Percentiles rank a stretch among this genome's conserved stretches.
Conservation (phyloP, 768 basidiomycete genomes). For the Crepidotus variabilis region DNA sequence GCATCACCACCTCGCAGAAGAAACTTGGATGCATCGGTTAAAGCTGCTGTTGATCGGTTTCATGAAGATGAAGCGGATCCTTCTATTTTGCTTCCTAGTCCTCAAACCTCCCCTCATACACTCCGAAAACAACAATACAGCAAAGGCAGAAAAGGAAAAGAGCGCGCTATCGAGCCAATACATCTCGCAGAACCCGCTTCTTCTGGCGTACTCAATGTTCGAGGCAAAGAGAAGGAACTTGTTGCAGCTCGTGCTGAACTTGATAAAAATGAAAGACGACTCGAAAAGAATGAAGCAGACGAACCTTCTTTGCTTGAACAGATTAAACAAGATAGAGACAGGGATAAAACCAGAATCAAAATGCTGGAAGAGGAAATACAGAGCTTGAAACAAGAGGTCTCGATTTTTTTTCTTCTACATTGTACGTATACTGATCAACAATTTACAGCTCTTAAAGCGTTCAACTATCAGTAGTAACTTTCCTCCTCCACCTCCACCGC, state of each 20-base stretch:
- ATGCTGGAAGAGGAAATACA: slow-evolving; percentile 65
- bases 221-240: slow-evolving; percentile 63
- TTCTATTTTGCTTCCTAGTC: slow-evolving; percentile 48
- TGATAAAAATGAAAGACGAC: slow-evolving; percentile 35
- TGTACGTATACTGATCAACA: not conserved
- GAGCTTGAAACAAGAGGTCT: slow-evolving; percentile 54
- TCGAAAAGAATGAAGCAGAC: slow-evolving; percentile 31
- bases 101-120: slow-evolving; percentile 29
- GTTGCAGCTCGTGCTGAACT: slow-evolving; percentile 52
- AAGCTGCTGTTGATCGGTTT: slow-evolving; percentile 48
- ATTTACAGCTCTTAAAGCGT: slow-evolving; percentile 42
- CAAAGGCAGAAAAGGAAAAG: slow-evolving; percentile 41
- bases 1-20: slow-evolving; percentile 22
- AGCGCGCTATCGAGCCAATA: slow-evolving; percentile 27
- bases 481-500: slow-evolving; percentile 37
- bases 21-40: slow-evolving; percentile 37
- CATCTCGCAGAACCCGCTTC: slow-evolving; percentile 28
- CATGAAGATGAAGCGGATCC: slow-evolving; percentile 46
- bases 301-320: slow-evolving; percentile 25
- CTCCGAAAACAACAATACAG: slow-evolving; percentile 4
- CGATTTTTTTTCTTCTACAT: slow-evolving; percentile 5
- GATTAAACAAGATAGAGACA: slow-evolving; percentile 38
- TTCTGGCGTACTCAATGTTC: slow-evolving; percentile 44
- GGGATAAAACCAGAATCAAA: slow-evolving; percentile 61
- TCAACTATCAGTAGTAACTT: slow-evolving; percentile 14